A percentile compares a stretch with the other conserved stretches of the same genome.
Evolutionary conservation across 2,329 filamentous ascomycete species (phyloP).

Genomic region (Colletotrichum eleusines): DNA sequence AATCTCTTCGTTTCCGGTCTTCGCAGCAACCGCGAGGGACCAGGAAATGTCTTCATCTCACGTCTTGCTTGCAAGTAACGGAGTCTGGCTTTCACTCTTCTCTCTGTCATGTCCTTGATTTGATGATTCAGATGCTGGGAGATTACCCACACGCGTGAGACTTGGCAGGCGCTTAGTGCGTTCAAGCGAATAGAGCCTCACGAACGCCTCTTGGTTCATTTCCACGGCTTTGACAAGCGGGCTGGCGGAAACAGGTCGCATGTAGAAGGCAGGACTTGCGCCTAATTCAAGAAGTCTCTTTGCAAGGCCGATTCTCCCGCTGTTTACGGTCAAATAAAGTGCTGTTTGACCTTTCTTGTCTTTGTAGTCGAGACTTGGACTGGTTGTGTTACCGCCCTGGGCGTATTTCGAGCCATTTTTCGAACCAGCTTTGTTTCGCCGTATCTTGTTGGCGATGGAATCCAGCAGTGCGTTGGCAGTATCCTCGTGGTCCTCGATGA

Average conservation of each 20-base stretch:
- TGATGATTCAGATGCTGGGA: fast-evolving
- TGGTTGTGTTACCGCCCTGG: not conserved
- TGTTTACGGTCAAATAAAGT: not conserved
- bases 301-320: fast-evolving
- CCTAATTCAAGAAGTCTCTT: not conserved
- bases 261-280: fast-evolving
- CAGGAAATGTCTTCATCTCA: not conserved
- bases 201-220: not conserved
- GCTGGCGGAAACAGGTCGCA: fast-evolving
- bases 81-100: too few relatives aligned
- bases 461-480: not conserved
- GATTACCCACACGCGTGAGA: not conserved
- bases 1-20: not conserved
- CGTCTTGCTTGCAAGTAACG: not conserved
- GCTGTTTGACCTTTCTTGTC: not conserved
- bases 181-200: not conserved
- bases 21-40: not conserved
- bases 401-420: too few relatives aligned
- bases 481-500: fast-evolving
- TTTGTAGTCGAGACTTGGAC: not conserved
- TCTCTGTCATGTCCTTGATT: too few relatives aligned
- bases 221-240: not conserved
- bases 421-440: fast-evolving
- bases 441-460: fast-evolving
- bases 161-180: fast-evolving